Conservation (phyloP, 2,329 filamentous ascomycete genomes). For the Arthroderma uncinatum region DNA sequence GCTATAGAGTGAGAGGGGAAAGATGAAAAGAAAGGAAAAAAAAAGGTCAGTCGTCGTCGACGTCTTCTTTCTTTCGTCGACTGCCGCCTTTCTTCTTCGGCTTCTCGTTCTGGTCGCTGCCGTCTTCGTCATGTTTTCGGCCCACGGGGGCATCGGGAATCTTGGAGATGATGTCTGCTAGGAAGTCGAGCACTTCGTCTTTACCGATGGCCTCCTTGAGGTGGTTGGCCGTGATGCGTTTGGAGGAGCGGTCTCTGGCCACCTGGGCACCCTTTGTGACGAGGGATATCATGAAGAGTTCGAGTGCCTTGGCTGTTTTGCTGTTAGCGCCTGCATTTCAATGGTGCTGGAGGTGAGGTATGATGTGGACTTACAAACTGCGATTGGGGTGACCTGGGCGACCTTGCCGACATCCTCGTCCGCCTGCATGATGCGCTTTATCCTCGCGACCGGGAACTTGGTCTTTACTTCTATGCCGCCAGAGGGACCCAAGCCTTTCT, state of each 20-base stretch:
- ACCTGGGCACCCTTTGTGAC: constrained; percentile 80
- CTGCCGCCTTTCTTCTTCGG: constrained; percentile 38
- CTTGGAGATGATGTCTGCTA: constrained; percentile 80
- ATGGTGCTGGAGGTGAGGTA: no score
- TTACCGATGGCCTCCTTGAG: constrained; percentile 81
- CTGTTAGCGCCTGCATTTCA: not conserved
- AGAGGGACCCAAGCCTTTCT: constrained; percentile 19
- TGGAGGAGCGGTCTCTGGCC: constrained; percentile 70
- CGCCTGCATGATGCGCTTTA: constrained; percentile 99
- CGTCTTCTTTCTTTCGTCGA: constrained; percentile 32
- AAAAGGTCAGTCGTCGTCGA: constrained; percentile 20
- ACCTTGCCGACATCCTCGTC: constrained; percentile 98
- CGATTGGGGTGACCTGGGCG: constrained; percentile 91
- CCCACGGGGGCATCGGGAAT: constrained; percentile 52
- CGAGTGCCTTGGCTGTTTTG: constrained; percentile 67
- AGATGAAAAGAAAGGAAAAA: not conserved
- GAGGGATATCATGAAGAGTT: constrained; percentile 94
- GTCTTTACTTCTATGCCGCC: constrained; percentile 69
- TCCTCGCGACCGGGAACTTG: constrained; percentile 91
- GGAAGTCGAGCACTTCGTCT: constrained; percentile 88
- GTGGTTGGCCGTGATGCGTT: constrained; percentile 80
- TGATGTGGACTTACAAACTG: constrained; percentile 53
- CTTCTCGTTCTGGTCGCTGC: constrained; percentile 37
- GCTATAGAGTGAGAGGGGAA: not conserved
- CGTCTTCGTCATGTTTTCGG: constrained; percentile 35